Percentiles rank a stretch among this genome's conserved stretches.
phyloP scores from a whole-genome alignment of 2,329 filamentous ascomycete genomes.

The Colletotrichum tropicale region DNA sequence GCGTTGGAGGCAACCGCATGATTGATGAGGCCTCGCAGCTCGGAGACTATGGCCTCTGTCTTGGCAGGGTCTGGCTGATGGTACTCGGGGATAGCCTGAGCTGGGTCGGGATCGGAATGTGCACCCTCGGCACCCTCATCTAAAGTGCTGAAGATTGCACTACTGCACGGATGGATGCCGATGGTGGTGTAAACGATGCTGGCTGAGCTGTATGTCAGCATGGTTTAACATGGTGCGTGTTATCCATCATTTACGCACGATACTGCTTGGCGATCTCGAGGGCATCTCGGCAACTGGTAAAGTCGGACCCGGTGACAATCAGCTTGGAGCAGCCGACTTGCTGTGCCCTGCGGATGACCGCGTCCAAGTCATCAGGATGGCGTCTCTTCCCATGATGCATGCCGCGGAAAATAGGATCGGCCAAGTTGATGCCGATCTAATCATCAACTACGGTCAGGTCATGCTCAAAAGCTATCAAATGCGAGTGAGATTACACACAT shows the following conservation, averaged over 20 bases:
- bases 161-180: constrained; percentile 91
- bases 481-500: constrained; percentile 49
- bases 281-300: constrained; percentile 77
- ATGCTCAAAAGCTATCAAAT: neutral
- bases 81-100: constrained; percentile 53
- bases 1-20: constrained; percentile 53
- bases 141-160: constrained; percentile 73
- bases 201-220: constrained; percentile 51
- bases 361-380: constrained; percentile 75
- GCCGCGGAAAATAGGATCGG: constrained; percentile 88
- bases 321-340: constrained; percentile 85
- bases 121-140: constrained; percentile 49
- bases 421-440: constrained; percentile 92
- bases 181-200: constrained; percentile 87
- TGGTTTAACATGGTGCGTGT: neutral
- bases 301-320: constrained; percentile 90
- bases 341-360: constrained; percentile 78
- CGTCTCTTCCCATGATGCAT: constrained; percentile 79
- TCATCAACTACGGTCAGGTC: constrained; percentile 12
- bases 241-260: constrained; percentile 54
- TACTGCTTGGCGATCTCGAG: constrained; percentile 75
- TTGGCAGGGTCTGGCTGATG: constrained; percentile 47
- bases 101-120: constrained; percentile 56
- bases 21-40: constrained; percentile 69
- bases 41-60: constrained; percentile 55